Base-by-base conservation (phyloP, 2,329 filamentous ascomycete species). In the Trichoderma citrinoviride region DNA sequence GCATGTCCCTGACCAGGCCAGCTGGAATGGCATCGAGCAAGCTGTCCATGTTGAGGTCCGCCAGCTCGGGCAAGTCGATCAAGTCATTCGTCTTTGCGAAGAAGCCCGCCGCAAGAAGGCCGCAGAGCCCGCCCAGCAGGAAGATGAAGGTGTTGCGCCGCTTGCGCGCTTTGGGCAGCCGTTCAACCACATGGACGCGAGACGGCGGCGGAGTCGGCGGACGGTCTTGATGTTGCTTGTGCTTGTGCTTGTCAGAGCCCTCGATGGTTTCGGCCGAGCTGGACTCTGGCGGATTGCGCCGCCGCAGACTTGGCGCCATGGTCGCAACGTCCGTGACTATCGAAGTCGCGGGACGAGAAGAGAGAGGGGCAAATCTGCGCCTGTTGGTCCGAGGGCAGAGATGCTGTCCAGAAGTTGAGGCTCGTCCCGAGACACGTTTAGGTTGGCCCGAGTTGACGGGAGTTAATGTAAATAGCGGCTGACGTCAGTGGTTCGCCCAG, bases 21-120 rank as follows among this genome's bases (percentile, higher is more conserved):
- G 92, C 91, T 0, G 95, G 95, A 43, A 99, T 83, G 0, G 91
- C 92, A 76, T 98, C 95, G 64, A 97, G 83, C 65, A 98, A 78
- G 67, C 87, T 90, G 70, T 97, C 93, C 78, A 99, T 85, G 73
- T 91, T 95, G 73, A 91, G 82, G 65, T 94, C 91, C 60, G 82
- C 79, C 54, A 89, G 75, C 71, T 88, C 87, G 15, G 86, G 86
- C 68, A 97, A 82, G 67, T 92, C 92, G 68, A 97, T 93, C 68
- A 98, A 84, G 73, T 97, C 93, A 77, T 93, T 95, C 75, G 85
- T 91, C 69, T 90, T 90, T 33, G 93, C 94, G 71, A 99, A 95
- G 77, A 97, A 93, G 33, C 93, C 89, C 1, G 95, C 95, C 2
- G 89, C 83, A n/a, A 96, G 80, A 64, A 99, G 85, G 14, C 95